Evolutionary conservation across 352 stramenopile genomes (phyloP).

Genomic region (Pythium plurisporium): DNA sequence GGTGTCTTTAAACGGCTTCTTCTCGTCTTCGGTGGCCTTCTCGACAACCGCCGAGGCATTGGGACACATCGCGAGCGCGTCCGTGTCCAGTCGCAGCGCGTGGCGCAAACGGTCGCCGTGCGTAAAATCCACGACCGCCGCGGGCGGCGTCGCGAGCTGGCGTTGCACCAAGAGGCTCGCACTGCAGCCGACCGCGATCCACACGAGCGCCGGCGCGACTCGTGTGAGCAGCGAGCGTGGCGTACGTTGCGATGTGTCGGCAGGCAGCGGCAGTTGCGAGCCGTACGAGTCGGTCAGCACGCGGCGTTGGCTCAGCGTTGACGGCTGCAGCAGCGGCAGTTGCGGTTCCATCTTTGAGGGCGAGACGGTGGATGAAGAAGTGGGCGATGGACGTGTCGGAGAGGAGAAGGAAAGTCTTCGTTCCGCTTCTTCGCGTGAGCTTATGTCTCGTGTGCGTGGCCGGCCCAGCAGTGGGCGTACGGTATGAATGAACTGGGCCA

Average conservation of each 20-base stretch:
- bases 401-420: not conserved
- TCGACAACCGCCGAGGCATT: constrained; percentile 20
- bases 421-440: constrained; percentile 16
- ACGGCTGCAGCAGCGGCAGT: constrained; percentile 33
- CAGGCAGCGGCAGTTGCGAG: constrained; percentile 1
- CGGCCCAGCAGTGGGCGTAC: too few relatives aligned
- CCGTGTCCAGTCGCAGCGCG: constrained; percentile 44
- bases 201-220: constrained; percentile 36
- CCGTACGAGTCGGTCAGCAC: constrained; percentile 14
- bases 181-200: constrained; percentile 45
- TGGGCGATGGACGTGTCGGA: not conserved
- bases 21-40: constrained; percentile 13
- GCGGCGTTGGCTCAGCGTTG: constrained; percentile 12
- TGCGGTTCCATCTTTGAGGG: constrained; percentile 22
- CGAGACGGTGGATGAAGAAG: not conserved
- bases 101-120: constrained; percentile 38
- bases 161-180: constrained; percentile 32
- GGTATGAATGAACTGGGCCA: too few relatives aligned
- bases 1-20: constrained; percentile 32
- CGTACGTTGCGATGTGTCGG: constrained; percentile 20
- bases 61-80: constrained; percentile 45
- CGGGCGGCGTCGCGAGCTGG: not conserved
- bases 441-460: constrained; percentile 14
- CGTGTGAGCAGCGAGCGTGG: constrained; percentile 23
- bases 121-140: constrained; percentile 33